A percentile compares a stretch with the other conserved stretches of the same genome.
These are phyloP conservation scores for Litchi chinensis DNA, from an alignment of 345 rosid genomes.

Conservation along the genomic window DNA sequence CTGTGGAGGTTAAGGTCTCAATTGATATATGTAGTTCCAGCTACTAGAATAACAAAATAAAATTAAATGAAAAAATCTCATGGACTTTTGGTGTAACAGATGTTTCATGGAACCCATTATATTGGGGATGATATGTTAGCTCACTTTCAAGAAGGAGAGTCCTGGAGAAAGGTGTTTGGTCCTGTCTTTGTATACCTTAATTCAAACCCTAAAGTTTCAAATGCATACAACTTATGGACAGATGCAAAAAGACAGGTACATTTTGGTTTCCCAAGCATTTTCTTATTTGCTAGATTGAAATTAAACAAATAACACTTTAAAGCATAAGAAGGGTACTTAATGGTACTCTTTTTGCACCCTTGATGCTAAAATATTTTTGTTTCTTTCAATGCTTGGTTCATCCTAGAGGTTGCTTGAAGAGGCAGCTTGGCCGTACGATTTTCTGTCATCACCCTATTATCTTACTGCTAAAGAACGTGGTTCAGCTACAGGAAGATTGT, in stretches of 20 bases:
- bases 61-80: no score
- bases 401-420: constrained; percentile 38
- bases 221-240: constrained; percentile 37
- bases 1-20: no score
- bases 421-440: constrained; percentile 43
- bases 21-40: no score
- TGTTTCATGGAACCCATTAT: constrained; percentile 39
- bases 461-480: constrained; percentile 30
- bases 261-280: neutral
- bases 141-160: constrained; percentile 41
- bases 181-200: constrained; percentile 46
- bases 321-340: neutral
- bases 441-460: constrained; percentile 40
- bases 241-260: constrained; percentile 45
- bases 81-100: constrained; percentile 19
- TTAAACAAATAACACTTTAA: neutral
- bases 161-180: constrained; percentile 49
- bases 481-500: constrained; percentile 36
- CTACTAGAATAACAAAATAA: no score
- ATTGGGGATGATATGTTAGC: constrained; percentile 37
- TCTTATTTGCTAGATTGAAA: neutral
- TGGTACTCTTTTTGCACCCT: neutral
- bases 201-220: constrained; percentile 32
- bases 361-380: neutral
- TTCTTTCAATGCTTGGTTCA: constrained; percentile 11